Evolutionary conservation across 768 basidiomycete species (phyloP).

Genomic region (Auriscalpium microsporum): DNA sequence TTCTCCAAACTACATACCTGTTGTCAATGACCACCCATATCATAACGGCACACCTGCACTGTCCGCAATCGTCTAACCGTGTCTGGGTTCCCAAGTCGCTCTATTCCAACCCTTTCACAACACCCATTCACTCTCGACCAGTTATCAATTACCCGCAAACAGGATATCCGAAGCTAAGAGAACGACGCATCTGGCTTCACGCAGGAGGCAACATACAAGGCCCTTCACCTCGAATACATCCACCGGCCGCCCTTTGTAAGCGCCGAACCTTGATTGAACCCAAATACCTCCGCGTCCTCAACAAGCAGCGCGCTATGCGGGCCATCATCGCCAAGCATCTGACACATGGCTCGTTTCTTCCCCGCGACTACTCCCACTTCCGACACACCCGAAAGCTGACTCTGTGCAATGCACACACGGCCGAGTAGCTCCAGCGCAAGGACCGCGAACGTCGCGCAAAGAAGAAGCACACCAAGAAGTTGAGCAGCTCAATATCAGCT

Average conservation of each 20-base stretch:
- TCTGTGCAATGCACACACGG: constrained; percentile 80
- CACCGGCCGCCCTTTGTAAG: constrained; percentile 72
- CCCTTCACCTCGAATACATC: constrained; percentile 23
- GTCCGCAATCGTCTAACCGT: constrained; percentile 34
- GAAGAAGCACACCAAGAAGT: constrained; percentile 94
- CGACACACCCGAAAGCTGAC: constrained; percentile 78
- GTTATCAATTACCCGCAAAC: constrained; percentile 30
- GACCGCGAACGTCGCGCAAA: constrained; percentile 94
- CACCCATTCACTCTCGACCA: constrained; percentile 72
- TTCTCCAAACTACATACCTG: constrained; percentile 21
- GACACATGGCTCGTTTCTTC: constrained; percentile 79
- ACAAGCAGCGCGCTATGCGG: constrained; percentile 85
- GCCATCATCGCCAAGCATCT: constrained; percentile 81
- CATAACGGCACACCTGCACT: constrained; percentile 30
- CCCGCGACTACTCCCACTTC: constrained; percentile 88
- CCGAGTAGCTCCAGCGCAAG: constrained; percentile 83
- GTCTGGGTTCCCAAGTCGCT: constrained; percentile 43
- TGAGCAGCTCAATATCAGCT: constrained; percentile 85
- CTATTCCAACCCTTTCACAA: constrained; percentile 47
- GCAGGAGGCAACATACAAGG: constrained; percentile 7
- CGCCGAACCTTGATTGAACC: constrained; percentile 88
- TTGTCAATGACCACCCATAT: constrained; percentile 41
- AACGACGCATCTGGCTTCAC: constrained; percentile 28
- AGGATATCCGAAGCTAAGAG: constrained; percentile 12
- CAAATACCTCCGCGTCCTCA: constrained; percentile 78